These are phyloP conservation scores for Tarenaya hassleriana DNA, from an alignment of 345 rosid genomes.

Conservation along the genomic window DNA sequence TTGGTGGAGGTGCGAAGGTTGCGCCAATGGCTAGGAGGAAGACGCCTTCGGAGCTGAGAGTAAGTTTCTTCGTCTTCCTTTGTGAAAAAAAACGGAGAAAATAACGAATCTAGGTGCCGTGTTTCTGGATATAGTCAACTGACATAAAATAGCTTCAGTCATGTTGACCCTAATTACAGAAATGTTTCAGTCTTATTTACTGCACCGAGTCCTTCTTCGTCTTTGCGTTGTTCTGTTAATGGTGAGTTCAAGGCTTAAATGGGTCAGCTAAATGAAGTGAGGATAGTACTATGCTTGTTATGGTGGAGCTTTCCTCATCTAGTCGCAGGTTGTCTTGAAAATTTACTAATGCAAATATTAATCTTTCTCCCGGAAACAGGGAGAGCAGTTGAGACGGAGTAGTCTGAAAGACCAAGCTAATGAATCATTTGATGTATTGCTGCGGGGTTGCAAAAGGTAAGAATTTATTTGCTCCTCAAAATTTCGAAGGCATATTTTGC, in stretches of 20 bases:
- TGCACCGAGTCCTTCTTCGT: background rate
- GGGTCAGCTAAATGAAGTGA: background rate
- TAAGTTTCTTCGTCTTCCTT: slow-evolving; percentile 25
- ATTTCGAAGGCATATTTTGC: background rate
- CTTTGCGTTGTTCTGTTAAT: background rate
- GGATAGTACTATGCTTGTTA: background rate
- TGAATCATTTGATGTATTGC: slow-evolving; percentile 41
- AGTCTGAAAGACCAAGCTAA: slow-evolving; percentile 43
- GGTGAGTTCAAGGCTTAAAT: background rate
- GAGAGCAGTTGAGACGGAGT: slow-evolving; percentile 68
- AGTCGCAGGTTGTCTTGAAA: background rate
- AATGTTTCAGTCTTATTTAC: no score
- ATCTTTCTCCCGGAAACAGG: slow-evolving; percentile 21
- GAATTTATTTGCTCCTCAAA: background rate
- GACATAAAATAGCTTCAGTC: no score
- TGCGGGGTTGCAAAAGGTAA: slow-evolving; percentile 41
- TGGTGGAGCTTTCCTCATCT: background rate
- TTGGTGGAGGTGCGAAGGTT: slow-evolving; percentile 36
- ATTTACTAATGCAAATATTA: slow-evolving; percentile 8
- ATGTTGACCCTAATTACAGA: no score
- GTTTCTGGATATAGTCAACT: no score
- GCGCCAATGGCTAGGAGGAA: slow-evolving; percentile 49
- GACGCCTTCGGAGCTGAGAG: slow-evolving; percentile 87
- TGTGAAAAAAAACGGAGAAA: no score
- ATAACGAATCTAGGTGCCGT: no score